Conservation (phyloP, 352 stramenopile genomes). For the Phytophthora hybrid region DNA sequence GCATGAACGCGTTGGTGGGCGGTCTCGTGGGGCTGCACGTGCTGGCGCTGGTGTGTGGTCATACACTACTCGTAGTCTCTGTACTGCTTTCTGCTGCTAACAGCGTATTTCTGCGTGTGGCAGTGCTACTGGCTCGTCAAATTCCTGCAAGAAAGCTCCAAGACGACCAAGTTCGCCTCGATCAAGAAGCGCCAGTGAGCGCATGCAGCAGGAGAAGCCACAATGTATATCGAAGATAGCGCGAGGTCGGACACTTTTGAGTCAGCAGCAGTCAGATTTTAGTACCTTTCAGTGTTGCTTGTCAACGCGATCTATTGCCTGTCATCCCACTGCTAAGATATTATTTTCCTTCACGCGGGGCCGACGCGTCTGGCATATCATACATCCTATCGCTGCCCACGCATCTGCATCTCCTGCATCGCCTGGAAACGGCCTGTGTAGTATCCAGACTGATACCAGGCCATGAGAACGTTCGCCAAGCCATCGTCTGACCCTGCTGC, state of each 20-base stretch:
- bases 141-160: slow-evolving; percentile 68
- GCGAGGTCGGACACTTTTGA: not conserved
- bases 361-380: slow-evolving; percentile 10
- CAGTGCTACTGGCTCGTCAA: slow-evolving; percentile 72
- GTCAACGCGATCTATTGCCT: not conserved
- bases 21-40: slow-evolving; percentile 78
- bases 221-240: not conserved
- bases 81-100: slow-evolving; percentile 5
- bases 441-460: slow-evolving; percentile 90
- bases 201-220: not conserved
- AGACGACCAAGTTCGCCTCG: slow-evolving; percentile 39
- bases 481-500: slow-evolving; percentile 52
- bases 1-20: slow-evolving; percentile 74
- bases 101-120: not conserved
- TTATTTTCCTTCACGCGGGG: not conserved
- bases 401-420: slow-evolving; percentile 76
- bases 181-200: slow-evolving; percentile 75
- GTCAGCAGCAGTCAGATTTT: not conserved
- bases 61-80: not conserved
- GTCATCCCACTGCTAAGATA: not conserved
- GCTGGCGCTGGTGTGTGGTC: slow-evolving; percentile 61
- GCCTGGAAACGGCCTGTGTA: slow-evolving; percentile 83
- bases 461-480: slow-evolving; percentile 74
- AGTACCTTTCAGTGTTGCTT: not conserved
- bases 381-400: slow-evolving; percentile 30